Evolutionary conservation across 768 basidiomycete species (phyloP), one percentile per base, ranked within the genome.

Genomic region (Polyporus arcularius): DNA sequence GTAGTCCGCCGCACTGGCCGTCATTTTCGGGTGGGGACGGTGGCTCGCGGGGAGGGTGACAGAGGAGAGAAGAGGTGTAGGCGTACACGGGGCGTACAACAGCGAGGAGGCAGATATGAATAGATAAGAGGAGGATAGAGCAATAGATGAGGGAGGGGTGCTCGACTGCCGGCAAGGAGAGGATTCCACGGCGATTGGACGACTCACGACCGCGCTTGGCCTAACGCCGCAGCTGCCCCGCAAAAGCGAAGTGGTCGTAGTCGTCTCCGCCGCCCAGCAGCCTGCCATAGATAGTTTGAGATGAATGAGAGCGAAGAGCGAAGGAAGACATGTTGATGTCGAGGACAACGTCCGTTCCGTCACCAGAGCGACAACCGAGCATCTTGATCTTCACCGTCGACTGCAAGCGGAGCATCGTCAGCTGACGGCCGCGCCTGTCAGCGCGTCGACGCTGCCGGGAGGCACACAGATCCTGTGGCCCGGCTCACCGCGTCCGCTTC

Each of bases 51-150:
- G 52, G n/a, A 21, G 16, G 46, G 35, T 35, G 51, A 18, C 38
- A 21, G 38, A 40, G 32, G 30, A 47, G 46, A 14, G 38, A 38
- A 16, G 38, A 28, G 18, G 40, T 43, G 41, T 38, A 48, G 35
- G 38, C 30, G 48, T 55, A 56, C 31, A 35, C n/a, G 1, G 21
- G 21, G 21, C 50, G 49, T 56, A 61, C 60, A 56, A 61, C 60
- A 61, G 39, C 45, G 51, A 53, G 52, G 61, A 32, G 45, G 64
- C 64, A 65, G 64, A 65, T 65, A 65, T 47, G 60, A 59, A 65
- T 65, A 65, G 64, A 65, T 61, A 65, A n/a, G n/a, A n/a, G n/a
- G 60, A 39, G 39, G 15, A n/a, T 16, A 15, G 42, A 31, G 42
- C 41, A 52, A 35, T 21, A 21, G 32, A 41, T 28, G 41, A 57